Base-by-base conservation (phyloP, 1,139 yeast species). In the Debaryomycetaceae sp. region DNA sequence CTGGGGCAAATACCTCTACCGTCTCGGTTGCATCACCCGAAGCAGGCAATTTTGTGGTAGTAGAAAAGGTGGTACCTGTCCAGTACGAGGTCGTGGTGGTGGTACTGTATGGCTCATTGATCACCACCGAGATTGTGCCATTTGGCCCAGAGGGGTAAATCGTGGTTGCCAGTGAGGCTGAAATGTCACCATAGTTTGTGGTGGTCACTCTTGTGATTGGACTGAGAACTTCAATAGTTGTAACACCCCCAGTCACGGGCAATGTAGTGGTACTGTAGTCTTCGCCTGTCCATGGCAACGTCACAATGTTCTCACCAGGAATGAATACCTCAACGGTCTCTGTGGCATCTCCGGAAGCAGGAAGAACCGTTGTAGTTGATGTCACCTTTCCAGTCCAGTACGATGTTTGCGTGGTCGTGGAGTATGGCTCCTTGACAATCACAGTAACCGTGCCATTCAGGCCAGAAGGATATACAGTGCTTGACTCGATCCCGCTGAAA, bases 1-100 rank as follows among this genome's bases (percentile, higher is more conserved):
- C 33, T 5, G 30, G 30, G 26, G 6, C 38, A 5, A 41, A 40
- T 9, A 32, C 12, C 6, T 16, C 23, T 16, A 30, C 18, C 3
- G 32, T 28, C 16, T 24, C 32, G 1, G 18, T n/a, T 7, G 7
- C 6, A 8, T 15, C 27, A 7, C 9, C 6, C 8, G 12, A 18
- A 11, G 18, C 6, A 16, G 27, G 27, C 12, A 13, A n/a, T 6
- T n/a, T 11, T 5, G 27, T 25, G 6, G 16, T 25, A 8, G 27
- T 25, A 8, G n/a, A n/a, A n/a, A n/a, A n/a, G n/a, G n/a, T n/a
- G n/a, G n/a, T n/a, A n/a, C n/a, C n/a, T n/a, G n/a, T 5, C 5
- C 7, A 13, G n/a, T n/a, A 6, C 5, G 6, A 5, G n/a, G 27
- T 9, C 5, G 14, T 15, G 6, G 23, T 28, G 10, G 32, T 28